A percentile compares a stretch with the other conserved stretches of the same genome.
Conservation (phyloP, 345 rosid species). For the Corchorus olitorius region DNA sequence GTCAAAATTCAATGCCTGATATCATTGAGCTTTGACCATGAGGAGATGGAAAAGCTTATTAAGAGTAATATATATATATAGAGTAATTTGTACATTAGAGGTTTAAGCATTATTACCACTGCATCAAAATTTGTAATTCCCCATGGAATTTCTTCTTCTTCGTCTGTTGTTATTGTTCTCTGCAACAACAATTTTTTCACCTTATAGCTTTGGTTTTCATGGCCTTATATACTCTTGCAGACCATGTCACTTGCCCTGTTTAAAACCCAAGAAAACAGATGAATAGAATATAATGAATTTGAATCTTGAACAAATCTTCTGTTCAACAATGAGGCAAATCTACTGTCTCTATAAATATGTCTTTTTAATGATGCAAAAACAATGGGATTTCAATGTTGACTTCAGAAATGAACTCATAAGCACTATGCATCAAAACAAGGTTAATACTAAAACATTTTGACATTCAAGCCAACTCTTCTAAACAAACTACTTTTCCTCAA, state of each 20-base stretch:
- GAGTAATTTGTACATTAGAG: not conserved
- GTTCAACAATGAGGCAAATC: too few species aligned
- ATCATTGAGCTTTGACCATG: conserved; percentile 10
- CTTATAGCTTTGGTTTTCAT: not conserved
- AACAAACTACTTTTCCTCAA: not conserved
- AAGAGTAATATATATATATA: not conserved
- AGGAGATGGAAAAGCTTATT: conserved; percentile 6
- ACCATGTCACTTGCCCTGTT: not conserved
- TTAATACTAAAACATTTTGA: too few species aligned
- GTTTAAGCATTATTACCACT: not conserved
- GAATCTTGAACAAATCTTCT: not conserved
- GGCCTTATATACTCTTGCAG: not conserved
- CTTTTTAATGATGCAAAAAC: not conserved
- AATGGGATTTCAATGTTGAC: not conserved
- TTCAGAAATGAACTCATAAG: not conserved
- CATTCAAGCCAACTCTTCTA: not conserved
- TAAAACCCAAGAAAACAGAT: not conserved
- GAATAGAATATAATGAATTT: not conserved
- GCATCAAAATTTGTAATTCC: not conserved
- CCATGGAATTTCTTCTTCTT: not conserved
- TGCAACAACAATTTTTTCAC: not conserved
- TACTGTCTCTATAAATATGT: not conserved
- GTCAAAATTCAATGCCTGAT: conserved; percentile 25
- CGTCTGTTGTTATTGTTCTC: not conserved
- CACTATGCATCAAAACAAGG: not conserved